A percentile compares a stretch with the other conserved stretches of the same genome.
Evolutionary conservation across 148 eudicot species (phyloP).

Genomic region (Vaccinium corymbosum): DNA sequence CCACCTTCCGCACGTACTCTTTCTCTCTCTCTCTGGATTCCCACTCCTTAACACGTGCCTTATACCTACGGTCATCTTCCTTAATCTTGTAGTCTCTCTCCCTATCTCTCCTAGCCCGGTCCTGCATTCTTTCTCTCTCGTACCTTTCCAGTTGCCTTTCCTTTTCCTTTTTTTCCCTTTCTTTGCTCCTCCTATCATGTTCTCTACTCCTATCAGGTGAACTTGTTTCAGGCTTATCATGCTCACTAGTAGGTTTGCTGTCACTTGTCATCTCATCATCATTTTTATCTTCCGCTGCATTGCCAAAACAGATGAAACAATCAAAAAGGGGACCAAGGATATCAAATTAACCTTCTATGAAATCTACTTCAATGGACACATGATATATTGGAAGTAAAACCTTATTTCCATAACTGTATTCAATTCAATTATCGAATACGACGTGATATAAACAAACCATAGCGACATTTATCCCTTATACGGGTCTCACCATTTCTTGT

Average conservation of each 20-base stretch:
- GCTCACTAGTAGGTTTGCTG: constrained; percentile 44
- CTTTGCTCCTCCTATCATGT: constrained; percentile 63
- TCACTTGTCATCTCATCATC: constrained; percentile 73
- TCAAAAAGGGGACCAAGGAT: background rate
- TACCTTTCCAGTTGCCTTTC: constrained; percentile 93
- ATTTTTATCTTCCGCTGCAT: constrained; percentile 57
- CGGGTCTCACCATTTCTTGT: constrained; percentile 47
- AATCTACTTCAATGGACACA: background rate
- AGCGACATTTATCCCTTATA: background rate
- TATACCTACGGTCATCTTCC: constrained; percentile 78
- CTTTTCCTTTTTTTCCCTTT: constrained; percentile 71
- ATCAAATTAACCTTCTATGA: background rate
- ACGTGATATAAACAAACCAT: background rate
- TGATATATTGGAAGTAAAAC: background rate
- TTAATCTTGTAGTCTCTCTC: constrained; percentile 74
- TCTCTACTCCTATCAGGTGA: constrained; percentile 82
- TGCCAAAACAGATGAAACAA: constrained; percentile 15
- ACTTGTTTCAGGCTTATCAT: constrained; percentile 56
- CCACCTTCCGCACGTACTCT: constrained; percentile 66
- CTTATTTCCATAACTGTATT: background rate
- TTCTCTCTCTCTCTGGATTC: constrained; percentile 77
- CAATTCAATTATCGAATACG: background rate
- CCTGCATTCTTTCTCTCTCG: constrained; percentile 93
- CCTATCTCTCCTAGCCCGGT: constrained; percentile 85
- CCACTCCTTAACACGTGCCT: constrained; percentile 81